phyloP scores from a whole-genome alignment of 352 stramenopile genomes.

The Phytopythium vexans region DNA sequence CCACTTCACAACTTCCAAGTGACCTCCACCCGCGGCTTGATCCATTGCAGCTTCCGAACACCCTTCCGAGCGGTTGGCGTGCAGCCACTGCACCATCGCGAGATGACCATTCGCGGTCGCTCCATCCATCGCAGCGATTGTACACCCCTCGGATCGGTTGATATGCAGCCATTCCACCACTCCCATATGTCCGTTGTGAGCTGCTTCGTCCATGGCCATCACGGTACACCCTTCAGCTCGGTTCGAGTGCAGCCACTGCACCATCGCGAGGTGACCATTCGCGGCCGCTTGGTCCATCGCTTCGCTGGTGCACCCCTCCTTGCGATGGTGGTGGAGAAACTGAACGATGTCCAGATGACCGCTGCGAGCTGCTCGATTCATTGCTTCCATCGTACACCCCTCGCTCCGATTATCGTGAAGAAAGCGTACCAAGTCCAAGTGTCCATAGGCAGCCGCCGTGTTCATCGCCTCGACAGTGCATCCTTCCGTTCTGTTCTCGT shows the following conservation, averaged over 20 bases:
- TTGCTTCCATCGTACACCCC: not conserved
- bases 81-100: too few species aligned
- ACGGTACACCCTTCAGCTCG: not conserved
- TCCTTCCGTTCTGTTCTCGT: not conserved
- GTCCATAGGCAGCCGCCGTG: not conserved
- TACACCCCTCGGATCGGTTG: too few species aligned
- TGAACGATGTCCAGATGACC: not conserved
- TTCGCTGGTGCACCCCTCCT: not conserved
- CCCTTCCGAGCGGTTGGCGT: too few species aligned
- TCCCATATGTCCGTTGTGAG: not conserved
- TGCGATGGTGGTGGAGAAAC: not conserved
- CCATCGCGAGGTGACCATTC: not conserved
- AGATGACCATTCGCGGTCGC: too few species aligned
- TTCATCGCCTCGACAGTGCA: conserved; percentile 1
- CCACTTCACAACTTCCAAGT: conserved; percentile 1
- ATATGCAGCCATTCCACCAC: too few species aligned
- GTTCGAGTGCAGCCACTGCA: too few species aligned
- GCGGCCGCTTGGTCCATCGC: not conserved
- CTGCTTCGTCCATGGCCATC: not conserved
- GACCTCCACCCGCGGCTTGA: too few species aligned
- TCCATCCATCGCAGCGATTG: too few species aligned
- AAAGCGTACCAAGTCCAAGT: not conserved
- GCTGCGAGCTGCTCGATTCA: not conserved
- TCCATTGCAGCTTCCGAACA: too few species aligned
- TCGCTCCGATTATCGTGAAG: not conserved